A percentile compares a stretch with the other conserved stretches of the same genome.
These are phyloP conservation scores for Keithomyces neogunnii DNA, from an alignment of 2,329 filamentous ascomycete genomes.

Conservation along the genomic window DNA sequence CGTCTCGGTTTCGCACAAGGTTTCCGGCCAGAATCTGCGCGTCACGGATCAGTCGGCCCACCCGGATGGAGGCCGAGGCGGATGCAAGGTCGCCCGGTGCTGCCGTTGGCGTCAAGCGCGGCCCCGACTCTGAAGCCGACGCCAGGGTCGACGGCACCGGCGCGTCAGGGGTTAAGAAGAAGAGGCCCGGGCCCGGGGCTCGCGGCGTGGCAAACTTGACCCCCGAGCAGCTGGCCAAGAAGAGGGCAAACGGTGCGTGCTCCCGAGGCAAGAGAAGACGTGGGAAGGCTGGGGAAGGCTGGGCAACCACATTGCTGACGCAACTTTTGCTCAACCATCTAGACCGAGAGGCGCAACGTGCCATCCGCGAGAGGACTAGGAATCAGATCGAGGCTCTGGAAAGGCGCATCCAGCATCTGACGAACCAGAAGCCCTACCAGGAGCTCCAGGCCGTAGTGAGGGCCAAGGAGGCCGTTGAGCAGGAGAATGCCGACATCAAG, in stretches of 20 bases:
- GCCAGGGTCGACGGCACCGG: conserved; percentile 8
- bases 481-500: conserved; percentile 73
- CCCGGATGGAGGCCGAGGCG: background rate
- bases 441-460: conserved; percentile 69
- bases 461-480: conserved; percentile 68
- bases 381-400: conserved; percentile 71
- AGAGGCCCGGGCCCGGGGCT: conserved; percentile 34
- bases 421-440: conserved; percentile 72
- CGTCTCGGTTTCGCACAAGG: too few relatives aligned
- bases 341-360: conserved; percentile 79
- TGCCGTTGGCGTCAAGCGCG: conserved; percentile 1
- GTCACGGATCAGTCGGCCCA: background rate
- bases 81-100: conserved; percentile 1
- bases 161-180: conserved; percentile 30
- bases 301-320: background rate
- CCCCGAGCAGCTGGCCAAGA: conserved; percentile 65
- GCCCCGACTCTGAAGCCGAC: background rate
- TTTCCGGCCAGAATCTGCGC: background rate
- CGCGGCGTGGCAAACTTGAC: conserved; percentile 56
- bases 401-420: conserved; percentile 63
- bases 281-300: too few relatives aligned
- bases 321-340: conserved; percentile 15
- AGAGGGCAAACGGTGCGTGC: conserved; percentile 46
- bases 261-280: too few relatives aligned
- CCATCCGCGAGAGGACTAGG: conserved; percentile 75